Evolutionary conservation across 2,329 filamentous ascomycete species (phyloP), one percentile per base, ranked within the genome.

Genomic region (Endocalyx cinctus): DNA sequence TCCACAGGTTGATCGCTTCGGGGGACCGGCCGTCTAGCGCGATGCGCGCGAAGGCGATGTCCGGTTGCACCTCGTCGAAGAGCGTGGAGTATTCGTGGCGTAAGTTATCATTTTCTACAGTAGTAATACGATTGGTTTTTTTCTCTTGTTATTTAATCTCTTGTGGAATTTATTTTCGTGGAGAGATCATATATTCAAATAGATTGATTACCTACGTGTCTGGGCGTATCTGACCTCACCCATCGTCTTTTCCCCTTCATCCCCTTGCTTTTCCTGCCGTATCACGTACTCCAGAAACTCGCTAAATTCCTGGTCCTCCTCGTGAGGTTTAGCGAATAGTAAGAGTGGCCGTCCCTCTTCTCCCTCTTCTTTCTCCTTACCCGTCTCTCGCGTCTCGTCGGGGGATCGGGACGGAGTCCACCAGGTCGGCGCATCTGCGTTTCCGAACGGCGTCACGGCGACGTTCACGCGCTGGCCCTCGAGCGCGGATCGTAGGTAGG

Each of bases 1-100:
- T 78, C 86, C 86, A 90, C 50, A 92, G 69, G 53, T 92, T 92
- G 41, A 87, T 74, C 11, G 86, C 86, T 42, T 92, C 86, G 0
- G 85, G 82, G 0, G 62, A 15, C 29, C 18, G 34, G 17, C 22
- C 29, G 13, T 25, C 33, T 0, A 90, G 72, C 0, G 84, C 84
- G 40, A 87, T 79, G 17, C 80, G 74, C 0, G 84, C 85, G 55
- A 84, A 92, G 2, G 82, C 72, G 29, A 90, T 78, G 35, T 74
- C 71, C 3, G 58, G 58, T 10, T 78, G 80, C 0, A 87, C 75
- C 45, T 85, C 72, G 1, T 63, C 50, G 51, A 80, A 78, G 3
- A 92, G 69, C 1, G 66, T 48, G 1, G 63, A 43, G 54, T 89
- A 92, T 58, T 92, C 87, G 38, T 79, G 69, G 3, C 80, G 76